Percentiles rank a stretch among this genome's conserved stretches.
phyloP scores from a whole-genome alignment of 176 grass and related monocot species.

The Oryza rufipogon region DNA sequence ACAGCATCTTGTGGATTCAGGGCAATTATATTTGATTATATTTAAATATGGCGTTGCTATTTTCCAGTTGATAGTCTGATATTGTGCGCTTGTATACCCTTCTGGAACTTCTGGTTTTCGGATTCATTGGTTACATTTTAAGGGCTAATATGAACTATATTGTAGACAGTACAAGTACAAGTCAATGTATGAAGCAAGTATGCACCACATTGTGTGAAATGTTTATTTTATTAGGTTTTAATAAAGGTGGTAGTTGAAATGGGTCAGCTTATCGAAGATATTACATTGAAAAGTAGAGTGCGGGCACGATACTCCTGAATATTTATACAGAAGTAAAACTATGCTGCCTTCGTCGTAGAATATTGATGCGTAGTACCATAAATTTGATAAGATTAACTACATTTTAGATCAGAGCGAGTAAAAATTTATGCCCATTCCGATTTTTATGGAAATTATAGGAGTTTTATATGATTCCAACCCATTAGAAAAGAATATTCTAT shows the following conservation, averaged over 20 bases:
- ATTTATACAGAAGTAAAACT: no score
- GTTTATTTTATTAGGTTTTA: neutral
- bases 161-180: neutral
- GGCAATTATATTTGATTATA: neutral
- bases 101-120: neutral
- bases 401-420: no score
- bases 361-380: no score
- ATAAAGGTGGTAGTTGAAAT: neutral
- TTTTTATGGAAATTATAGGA: no score
- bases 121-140: neutral
- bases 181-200: neutral
- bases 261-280: neutral
- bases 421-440: no score
- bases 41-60: slow-evolving; percentile 6
- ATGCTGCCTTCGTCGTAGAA: no score
- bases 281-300: no score
- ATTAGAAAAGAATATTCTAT: no score
- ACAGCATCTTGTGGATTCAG: neutral
- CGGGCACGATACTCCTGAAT: no score
- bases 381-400: no score
- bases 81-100: neutral
- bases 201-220: neutral
- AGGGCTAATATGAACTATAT: neutral
- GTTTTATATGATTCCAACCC: no score
- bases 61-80: neutral